Base-by-base conservation (phyloP, 768 basidiomycete species). In the Amylocystis lapponica region DNA sequence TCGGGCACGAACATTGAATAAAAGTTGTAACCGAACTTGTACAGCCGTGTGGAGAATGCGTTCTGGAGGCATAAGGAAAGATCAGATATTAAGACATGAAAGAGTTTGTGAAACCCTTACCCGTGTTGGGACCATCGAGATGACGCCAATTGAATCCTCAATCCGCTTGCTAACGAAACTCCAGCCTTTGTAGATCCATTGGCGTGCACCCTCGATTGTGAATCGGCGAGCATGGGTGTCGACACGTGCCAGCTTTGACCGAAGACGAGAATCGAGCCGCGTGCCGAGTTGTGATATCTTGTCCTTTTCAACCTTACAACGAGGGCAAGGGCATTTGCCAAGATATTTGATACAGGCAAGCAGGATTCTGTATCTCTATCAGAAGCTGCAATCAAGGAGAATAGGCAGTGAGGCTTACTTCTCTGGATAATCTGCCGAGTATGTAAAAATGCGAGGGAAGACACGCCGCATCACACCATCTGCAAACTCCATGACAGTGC, bases 271-370 rank as follows among this genome's bases (percentile, higher is more conserved):
- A 17, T 46, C 45, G 3, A 13, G 21, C 2, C 25, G 19, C n/a
- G 38, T 46, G 3, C 70, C 70, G 8, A 72, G 23, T 0, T 41
- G 34, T 26, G 59, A 45, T 3, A 73, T 43, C 0, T 58, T 27
- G n/a, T n/a, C n/a, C 45, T 63, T 66, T 11, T 32, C 25, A n/a
- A 66, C 47, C 0, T 62, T 39, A 43, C 71, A 72, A 0, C 62
- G 52, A 1, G 68, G 68, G 45, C 71, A 72, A 8, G 65, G 67
- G 35, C 59, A 71, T 0, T 51, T n/a, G 1, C 67, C 72, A n/a
- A 64, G 60, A 37, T 67, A 61, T 7, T 65, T 57, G 3, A 74
- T 68, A 5, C 58, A 57, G 0, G 67, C 59, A 2, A 72, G 32
- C 2, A 71, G 55, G 8, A 68, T 49, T 46, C 67, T 69, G 36